phyloP scores from a whole-genome alignment of 78 protist genomes.

The Planoprotostelium fungivorum region DNA sequence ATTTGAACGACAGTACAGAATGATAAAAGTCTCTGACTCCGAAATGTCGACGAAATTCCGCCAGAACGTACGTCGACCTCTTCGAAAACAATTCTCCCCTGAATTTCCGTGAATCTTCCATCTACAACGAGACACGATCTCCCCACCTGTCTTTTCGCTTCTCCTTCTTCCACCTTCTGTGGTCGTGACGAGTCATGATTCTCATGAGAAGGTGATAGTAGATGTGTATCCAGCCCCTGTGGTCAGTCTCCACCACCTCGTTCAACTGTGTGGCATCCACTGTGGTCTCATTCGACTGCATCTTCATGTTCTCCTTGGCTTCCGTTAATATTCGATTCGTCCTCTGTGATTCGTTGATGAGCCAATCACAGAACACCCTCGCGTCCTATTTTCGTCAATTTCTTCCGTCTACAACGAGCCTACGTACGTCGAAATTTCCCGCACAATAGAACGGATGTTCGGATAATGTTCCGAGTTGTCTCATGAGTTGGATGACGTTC shows the following conservation, averaged over 20 bases:
- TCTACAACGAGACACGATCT: too few species aligned
- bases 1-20: background rate
- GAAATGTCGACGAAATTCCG: background rate
- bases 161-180: too few species aligned
- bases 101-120: background rate
- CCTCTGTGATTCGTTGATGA: background rate
- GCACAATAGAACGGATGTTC: background rate
- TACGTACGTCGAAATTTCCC: background rate
- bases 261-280: background rate
- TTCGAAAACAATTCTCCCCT: background rate
- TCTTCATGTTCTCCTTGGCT: background rate
- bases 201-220: background rate
- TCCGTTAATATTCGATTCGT: background rate
- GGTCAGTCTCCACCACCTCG: background rate
- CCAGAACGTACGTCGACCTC: background rate
- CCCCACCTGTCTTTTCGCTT: too few species aligned
- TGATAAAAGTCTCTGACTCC: background rate
- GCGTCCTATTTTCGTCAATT: background rate
- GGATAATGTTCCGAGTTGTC: background rate
- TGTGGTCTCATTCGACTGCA: background rate
- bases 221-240: background rate
- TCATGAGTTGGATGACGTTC: background rate
- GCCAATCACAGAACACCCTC: background rate
- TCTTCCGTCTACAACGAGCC: background rate
- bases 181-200: background rate